These are phyloP conservation scores for Lasiodiplodia sp. DNA, from an alignment of 2,329 filamentous ascomycete genomes.

Conservation along the genomic window DNA sequence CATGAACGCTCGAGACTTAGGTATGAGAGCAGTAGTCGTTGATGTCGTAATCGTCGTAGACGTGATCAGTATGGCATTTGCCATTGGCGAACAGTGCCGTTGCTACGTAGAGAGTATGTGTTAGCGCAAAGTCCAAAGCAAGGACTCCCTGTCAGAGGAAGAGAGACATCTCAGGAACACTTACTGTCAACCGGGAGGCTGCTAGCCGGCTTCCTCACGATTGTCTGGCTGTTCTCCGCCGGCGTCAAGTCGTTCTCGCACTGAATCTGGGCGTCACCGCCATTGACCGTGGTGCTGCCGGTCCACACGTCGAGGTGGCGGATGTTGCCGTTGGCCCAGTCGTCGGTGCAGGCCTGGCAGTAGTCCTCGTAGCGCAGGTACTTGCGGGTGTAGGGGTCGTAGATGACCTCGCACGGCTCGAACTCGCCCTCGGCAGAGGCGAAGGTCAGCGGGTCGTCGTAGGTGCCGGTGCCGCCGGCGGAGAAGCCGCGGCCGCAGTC, in stretches of 20 bases:
- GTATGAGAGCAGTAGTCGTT: no score
- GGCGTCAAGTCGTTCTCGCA: constrained; percentile 39
- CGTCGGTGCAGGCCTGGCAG: constrained; percentile 44
- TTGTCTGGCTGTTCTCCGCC: neutral
- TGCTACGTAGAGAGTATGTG: neutral
- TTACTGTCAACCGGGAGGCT: neutral
- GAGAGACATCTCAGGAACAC: neutral
- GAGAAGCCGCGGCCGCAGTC: constrained; percentile 39
- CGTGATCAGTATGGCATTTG: neutral
- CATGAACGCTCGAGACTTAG: no score
- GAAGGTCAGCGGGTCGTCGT: constrained; percentile 52
- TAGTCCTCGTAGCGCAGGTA: constrained; percentile 50
- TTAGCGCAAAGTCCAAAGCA: neutral
- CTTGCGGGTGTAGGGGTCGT: constrained; percentile 54
- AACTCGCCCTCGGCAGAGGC: constrained; percentile 53
- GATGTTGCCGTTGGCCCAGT: constrained; percentile 28
- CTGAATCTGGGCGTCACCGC: constrained; percentile 36
- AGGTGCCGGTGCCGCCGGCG: constrained; percentile 54
- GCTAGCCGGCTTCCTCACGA: neutral
- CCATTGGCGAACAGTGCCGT: neutral
- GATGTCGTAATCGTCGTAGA: neutral
- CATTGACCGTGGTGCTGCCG: constrained; percentile 32
- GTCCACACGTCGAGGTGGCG: constrained; percentile 39
- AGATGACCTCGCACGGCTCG: constrained; percentile 54
- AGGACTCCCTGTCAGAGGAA: neutral